Base-by-base conservation (phyloP, 1,284 basidiomycete species). In the Cutaneotrichosporon sp. region DNA sequence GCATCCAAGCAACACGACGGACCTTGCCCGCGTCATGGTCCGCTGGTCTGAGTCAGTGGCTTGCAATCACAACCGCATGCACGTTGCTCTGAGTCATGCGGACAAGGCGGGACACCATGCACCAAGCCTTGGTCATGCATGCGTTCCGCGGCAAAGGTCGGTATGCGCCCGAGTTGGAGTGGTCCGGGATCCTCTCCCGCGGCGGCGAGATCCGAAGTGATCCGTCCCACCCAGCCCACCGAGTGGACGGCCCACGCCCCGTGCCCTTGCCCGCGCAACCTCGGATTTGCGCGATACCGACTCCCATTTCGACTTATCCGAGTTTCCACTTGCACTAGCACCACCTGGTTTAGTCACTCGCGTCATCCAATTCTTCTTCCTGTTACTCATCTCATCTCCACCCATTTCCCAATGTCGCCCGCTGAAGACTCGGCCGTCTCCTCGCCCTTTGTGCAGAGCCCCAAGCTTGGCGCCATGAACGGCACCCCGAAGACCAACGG, bases 391-490 rank as follows among this genome's bases (percentile, higher is more conserved):
- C n/a, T 43, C 36, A 42, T 27, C 38, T 20, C 14, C 25, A 45
- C 54, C 29, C 20, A 38, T n/a, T 42, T 22, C 52, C 46, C 31
- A 27, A 36, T 33, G n/a, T 38, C 55, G 9, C 55, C 34, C n/a
- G 22, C 20, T 16, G 20, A 20, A 34, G 64, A 66, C 61, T 60
- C 59, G 33, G 62, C 56, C 49, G 64, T 66, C 11, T 66, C 64
- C 16, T 58, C 55, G 9, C 64, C 64, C 11, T 66, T 59, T 56
- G 56, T 54, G n/a, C 53, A 50, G 38, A 55, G 52, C 47, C 59
- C 59, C 24, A 51, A 54, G 51, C 22, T 46, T 27, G n/a, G 53
- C 18, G 9, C 54, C 45, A 22, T 18, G 29, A 57, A 57, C 33
- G 54, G 54, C 42, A n/a, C 56, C 3, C 49, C 34, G 9, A 33